A percentile compares a stretch with the other conserved stretches of the same genome.
Evolutionary conservation across 176 grass and related monocot genomes (phyloP).

Genomic region (Secale cereale): DNA sequence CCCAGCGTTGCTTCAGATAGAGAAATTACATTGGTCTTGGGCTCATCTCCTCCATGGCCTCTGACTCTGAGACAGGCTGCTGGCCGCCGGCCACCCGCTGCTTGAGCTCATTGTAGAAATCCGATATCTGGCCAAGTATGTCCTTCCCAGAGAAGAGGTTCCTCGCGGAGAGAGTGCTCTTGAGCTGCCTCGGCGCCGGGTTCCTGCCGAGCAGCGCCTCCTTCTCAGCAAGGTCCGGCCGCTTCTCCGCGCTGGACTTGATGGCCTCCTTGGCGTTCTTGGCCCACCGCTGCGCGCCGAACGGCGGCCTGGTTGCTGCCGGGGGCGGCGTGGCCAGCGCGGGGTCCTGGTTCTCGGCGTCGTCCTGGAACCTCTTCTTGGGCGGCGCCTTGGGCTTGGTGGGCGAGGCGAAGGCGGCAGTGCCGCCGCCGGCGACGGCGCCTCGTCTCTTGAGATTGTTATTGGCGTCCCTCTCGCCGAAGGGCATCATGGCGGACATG

Average conservation of each 20-base stretch:
- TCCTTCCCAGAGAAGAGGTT: conserved; percentile 93
- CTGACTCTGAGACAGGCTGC: conserved; percentile 13
- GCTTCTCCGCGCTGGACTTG: conserved; percentile 78
- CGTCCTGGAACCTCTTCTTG: conserved; percentile 57
- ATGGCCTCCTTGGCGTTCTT: conserved; percentile 76
- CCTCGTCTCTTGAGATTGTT: conserved; percentile 66
- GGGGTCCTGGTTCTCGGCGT: conserved; percentile 87
- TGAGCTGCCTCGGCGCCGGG: conserved; percentile 53
- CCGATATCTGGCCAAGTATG: conserved; percentile 86
- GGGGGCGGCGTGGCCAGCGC: conserved; percentile 49
- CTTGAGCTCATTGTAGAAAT: conserved; percentile 93
- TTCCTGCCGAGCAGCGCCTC: conserved; percentile 56
- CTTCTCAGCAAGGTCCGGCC: conserved; percentile 32
- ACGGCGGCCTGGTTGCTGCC: conserved; percentile 31
- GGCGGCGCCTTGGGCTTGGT: conserved; percentile 40
- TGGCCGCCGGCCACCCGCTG: conserved; percentile 64
- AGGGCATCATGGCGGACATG: conserved; percentile 67
- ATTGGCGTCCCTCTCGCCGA: conserved; percentile 58
- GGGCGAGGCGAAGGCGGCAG: conserved; percentile 29
- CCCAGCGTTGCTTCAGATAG: background rate
- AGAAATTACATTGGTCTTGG: conserved; percentile 31
- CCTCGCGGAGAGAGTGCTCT: conserved; percentile 90
- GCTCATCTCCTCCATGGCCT: conserved; percentile 22
- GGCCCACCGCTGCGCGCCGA: conserved; percentile 47
- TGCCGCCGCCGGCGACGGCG: conserved; percentile 17